Conservation (phyloP, 2,329 filamentous ascomycete species). For the Thielaviopsis punctulata region DNA sequence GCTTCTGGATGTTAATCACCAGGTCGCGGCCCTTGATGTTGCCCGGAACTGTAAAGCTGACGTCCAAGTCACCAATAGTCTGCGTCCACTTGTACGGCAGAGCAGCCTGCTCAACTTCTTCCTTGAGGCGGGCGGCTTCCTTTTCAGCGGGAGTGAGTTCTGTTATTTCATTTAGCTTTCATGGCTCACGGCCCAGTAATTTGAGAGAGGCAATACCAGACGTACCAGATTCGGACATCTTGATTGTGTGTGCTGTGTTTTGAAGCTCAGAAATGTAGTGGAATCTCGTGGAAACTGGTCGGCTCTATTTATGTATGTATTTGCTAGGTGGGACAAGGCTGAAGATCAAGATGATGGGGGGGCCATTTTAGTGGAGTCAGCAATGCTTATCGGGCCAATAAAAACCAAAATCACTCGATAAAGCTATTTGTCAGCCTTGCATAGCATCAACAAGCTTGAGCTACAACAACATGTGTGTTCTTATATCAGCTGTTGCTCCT, state of each 20-base stretch:
- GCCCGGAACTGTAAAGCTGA: slow-evolving; percentile 59
- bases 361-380: background rate
- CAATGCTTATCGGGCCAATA: background rate
- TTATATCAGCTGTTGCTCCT: slow-evolving; percentile 7
- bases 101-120: slow-evolving; percentile 72
- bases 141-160: slow-evolving; percentile 39
- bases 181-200: too few species aligned
- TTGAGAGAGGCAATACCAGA: too few species aligned
- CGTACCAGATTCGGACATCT: background rate
- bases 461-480: too few species aligned
- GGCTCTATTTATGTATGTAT: background rate
- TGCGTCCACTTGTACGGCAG: slow-evolving; percentile 97
- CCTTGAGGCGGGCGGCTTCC: slow-evolving; percentile 46
- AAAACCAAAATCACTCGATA: background rate
- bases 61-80: slow-evolving; percentile 73
- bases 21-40: slow-evolving; percentile 77
- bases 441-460: background rate
- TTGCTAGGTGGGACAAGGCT: background rate
- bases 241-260: background rate
- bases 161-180: slow-evolving; percentile 16
- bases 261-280: background rate
- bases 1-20: slow-evolving; percentile 66
- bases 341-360: background rate
- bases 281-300: background rate
- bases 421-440: slow-evolving; percentile 3